Evolutionary conservation across 306 rosid genomes (phyloP), one percentile per base, ranked within the genome.

Genomic region (Vachellia pachyceras): DNA sequence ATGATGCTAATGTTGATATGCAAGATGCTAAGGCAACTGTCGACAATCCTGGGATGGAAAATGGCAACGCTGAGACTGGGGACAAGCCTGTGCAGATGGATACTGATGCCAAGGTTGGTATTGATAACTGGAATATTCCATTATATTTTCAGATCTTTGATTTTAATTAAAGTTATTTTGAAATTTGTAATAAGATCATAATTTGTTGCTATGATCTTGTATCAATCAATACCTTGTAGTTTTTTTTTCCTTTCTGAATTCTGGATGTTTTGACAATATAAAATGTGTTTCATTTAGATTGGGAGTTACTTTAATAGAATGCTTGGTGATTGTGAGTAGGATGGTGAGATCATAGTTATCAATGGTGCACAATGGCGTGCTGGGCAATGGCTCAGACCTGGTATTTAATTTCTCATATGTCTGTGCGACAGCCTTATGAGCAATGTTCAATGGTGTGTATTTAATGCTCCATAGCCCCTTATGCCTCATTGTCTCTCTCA

Each of bases 31-130:
- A 88, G 84, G 86, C 84, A n/a, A 44, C 86, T 68, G 61, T 89
- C 50, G 92, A 91, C 82, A 72, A 80, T 78, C 23, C 91, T n/a
- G 92, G 76, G 14, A 82, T 83, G 5, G 89, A 90, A 83, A 93
- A 91, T 72, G 93, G 97, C 33, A 58, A 75, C 29, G 83, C 91
- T 0, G 98, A 91, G 81, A 71, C 85, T 1, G 94, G 91, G 77
- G 98, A 95, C 47, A 92, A 90, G 81, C 89, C 98, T 84, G 91
- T 79, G 67, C 94, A 88, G 81, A 91, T 91, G 97, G 98, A 95
- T 23, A 87, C 97, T 3, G 98, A 95, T 80, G 12, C 78, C 69
- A 95, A 95, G 97, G 99, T 93, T 54, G 61, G 73, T 75, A 47
- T 6, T 25, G 15, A 60, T 57, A 47, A 45, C 46, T 64, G 67